Percentiles rank a stretch among this genome's conserved stretches.
Evolutionary conservation across 345 rosid species (phyloP).

Genomic region (Dimocarpus longan): DNA sequence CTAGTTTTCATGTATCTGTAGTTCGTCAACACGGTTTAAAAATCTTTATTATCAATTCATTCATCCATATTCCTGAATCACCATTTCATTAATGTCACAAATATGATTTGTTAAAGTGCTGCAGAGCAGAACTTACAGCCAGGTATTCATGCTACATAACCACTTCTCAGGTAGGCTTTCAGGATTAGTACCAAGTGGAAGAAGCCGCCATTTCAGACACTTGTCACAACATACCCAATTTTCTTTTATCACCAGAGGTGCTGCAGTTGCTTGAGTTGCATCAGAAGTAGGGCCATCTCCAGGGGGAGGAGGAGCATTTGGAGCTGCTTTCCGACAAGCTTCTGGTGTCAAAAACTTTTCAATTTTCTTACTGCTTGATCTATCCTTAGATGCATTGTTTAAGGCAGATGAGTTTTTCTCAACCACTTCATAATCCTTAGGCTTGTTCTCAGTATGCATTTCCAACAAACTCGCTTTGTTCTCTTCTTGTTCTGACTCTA

Average conservation of each 20-base stretch:
- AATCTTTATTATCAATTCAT: constrained; percentile 5
- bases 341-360: constrained; percentile 38
- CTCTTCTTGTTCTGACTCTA: constrained; percentile 62
- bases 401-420: constrained; percentile 40
- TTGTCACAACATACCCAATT: constrained; percentile 91
- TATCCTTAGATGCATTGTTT: constrained; percentile 43
- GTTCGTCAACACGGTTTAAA: constrained; percentile 3
- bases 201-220: constrained; percentile 92
- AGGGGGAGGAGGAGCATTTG: constrained; percentile 37
- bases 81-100: neutral
- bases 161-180: constrained; percentile 84
- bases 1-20: neutral
- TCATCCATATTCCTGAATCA: constrained; percentile 3
- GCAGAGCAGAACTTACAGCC: constrained; percentile 84
- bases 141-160: constrained; percentile 90
- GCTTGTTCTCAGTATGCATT: constrained; percentile 31
- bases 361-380: constrained; percentile 38
- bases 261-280: constrained; percentile 41
- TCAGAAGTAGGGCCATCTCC: constrained; percentile 42
- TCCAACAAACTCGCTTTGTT: constrained; percentile 40
- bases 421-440: constrained; percentile 40
- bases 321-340: constrained; percentile 28
- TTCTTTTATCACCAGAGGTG: constrained; percentile 61
- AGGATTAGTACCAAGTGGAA: constrained; percentile 70
- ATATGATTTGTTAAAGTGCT: neutral